Conservation (phyloP, 352 stramenopile genomes). For the Bremia lactucae region DNA sequence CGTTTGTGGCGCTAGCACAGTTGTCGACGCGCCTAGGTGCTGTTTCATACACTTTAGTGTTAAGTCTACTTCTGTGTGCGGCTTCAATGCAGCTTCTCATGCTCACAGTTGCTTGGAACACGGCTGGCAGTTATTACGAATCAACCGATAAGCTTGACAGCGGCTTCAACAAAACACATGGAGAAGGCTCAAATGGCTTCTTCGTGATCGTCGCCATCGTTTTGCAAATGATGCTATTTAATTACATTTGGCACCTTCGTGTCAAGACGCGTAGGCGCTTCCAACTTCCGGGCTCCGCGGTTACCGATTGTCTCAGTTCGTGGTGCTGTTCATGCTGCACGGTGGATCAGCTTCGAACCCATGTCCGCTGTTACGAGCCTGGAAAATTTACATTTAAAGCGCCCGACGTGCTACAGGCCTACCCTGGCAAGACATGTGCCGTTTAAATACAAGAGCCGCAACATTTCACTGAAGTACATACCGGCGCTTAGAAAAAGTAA, state of each 20-base stretch:
- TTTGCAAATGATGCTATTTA: constrained; percentile 6
- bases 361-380: constrained; percentile 40
- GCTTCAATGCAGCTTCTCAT: constrained; percentile 18
- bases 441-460: too few relatives aligned
- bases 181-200: constrained; percentile 7
- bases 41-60: constrained; percentile 13
- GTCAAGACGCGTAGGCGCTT: constrained; percentile 25
- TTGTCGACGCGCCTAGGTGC: constrained; percentile 31
- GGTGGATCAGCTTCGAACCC: constrained; percentile 36
- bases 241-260: constrained; percentile 26
- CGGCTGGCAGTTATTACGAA: background rate
- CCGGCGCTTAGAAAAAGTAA: too few relatives aligned
- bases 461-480: too few relatives aligned
- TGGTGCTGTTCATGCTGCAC: constrained; percentile 28
- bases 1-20: constrained; percentile 40
- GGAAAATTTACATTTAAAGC: constrained; percentile 31
- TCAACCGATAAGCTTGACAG: constrained; percentile 1
- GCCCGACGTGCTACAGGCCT: constrained; percentile 27
- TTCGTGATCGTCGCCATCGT: constrained; percentile 19
- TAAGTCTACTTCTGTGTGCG: constrained; percentile 14
- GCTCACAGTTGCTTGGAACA: constrained; percentile 12
- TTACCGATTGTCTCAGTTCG: constrained; percentile 21
- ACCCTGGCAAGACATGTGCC: constrained; percentile 4
- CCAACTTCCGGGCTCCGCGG: constrained; percentile 13
- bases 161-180: constrained; percentile 1